phyloP scores from a whole-genome alignment of 2,329 filamentous ascomycete genomes.

The Aureobasidium sp. region DNA sequence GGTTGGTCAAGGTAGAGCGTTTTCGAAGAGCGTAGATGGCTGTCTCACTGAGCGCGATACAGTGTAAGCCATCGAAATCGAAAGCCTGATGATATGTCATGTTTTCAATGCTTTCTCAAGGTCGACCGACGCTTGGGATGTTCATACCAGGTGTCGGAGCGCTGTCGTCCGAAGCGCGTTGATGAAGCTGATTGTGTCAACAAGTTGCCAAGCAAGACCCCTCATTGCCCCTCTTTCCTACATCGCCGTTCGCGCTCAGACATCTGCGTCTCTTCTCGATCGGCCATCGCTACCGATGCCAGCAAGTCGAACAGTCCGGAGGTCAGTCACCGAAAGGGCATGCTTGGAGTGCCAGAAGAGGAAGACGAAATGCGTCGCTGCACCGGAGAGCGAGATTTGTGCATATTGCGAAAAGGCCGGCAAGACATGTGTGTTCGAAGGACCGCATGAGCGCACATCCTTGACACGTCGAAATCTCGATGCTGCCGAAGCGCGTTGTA shows the following conservation, averaged over 20 bases:
- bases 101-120: too few species aligned
- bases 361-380: slow-evolving; percentile 17
- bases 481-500: slow-evolving; percentile 26
- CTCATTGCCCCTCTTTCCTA: not conserved
- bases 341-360: slow-evolving; percentile 18
- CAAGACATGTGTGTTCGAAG: slow-evolving; percentile 30
- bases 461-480: slow-evolving; percentile 33
- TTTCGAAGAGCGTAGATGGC: not conserved
- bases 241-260: not conserved
- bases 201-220: not conserved
- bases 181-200: not conserved
- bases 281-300: not conserved
- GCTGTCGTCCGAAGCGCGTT: not conserved
- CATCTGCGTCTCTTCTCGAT: not conserved
- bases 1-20: not conserved
- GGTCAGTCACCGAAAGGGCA: slow-evolving; percentile 7
- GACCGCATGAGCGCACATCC: slow-evolving; percentile 30
- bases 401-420: slow-evolving; percentile 27
- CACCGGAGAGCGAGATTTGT: slow-evolving; percentile 30
- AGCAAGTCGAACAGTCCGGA: slow-evolving; percentile 7
- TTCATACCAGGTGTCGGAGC: not conserved
- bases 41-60: not conserved
- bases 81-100: not conserved
- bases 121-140: too few species aligned
- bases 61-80: too few species aligned